A percentile compares a stretch with the other conserved stretches of the same genome.
These are phyloP conservation scores for Leccinum solheimii DNA, from an alignment of 1,284 basidiomycete genomes.

Conservation along the genomic window DNA sequence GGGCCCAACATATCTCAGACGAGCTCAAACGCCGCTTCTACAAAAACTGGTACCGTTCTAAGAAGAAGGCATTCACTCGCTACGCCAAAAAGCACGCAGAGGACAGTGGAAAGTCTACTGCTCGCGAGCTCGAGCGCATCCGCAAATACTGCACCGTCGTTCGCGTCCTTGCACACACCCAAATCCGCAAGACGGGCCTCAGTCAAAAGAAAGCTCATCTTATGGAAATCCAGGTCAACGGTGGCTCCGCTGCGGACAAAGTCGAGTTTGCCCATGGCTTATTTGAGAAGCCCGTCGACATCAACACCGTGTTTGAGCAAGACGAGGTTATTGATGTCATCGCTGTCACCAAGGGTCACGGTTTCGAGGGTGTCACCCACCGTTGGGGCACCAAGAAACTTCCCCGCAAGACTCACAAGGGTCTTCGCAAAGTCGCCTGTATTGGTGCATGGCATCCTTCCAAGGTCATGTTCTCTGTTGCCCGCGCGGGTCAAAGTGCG, in stretches of 20 bases:
- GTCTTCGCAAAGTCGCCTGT: constrained; percentile 99
- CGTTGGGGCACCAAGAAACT: constrained; percentile 99
- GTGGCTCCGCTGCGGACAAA: constrained; percentile 96
- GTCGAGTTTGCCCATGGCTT: constrained; percentile 94
- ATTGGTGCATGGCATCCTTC: constrained; percentile 99
- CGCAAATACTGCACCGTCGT: constrained; percentile 99
- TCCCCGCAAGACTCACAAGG: constrained; percentile 98
- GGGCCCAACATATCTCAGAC: constrained; percentile 80
- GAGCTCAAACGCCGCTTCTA: constrained; percentile 99
- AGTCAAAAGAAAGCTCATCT: constrained; percentile 99
- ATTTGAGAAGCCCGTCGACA: constrained; percentile 97
- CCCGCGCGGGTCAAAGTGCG: constrained; percentile 98
- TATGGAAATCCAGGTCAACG: constrained; percentile 99
- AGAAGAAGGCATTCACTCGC: constrained; percentile 99
- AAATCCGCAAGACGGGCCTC: constrained; percentile 97
- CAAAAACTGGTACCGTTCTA: constrained; percentile 99
- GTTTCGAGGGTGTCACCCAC: constrained; percentile 99
- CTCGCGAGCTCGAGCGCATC: constrained; percentile 98
- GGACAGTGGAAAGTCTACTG: constrained; percentile 88
- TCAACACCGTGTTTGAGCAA: constrained; percentile 89
- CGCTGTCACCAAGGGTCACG: constrained; percentile 99
- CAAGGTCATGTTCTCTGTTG: constrained; percentile 99
- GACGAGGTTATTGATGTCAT: constrained; percentile 98
- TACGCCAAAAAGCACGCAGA: constrained; percentile 99
- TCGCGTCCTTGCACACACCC: constrained; percentile 98